phyloP scores from a whole-genome alignment of 1,284 basidiomycete genomes.

The Malassezia sympodialis region DNA sequence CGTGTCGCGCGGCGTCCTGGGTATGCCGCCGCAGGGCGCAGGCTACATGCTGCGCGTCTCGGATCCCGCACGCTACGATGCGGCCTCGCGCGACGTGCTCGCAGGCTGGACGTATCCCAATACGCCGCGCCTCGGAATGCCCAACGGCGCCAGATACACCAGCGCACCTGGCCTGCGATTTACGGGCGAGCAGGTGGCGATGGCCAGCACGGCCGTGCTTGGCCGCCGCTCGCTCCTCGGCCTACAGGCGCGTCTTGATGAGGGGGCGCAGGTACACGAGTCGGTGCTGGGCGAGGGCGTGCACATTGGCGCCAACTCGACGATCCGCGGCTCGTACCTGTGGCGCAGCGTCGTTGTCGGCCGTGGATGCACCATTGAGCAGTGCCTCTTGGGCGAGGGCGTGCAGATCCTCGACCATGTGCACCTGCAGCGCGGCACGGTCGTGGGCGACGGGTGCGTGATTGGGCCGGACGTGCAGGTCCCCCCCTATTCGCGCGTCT shows the following conservation, averaged over 20 bases:
- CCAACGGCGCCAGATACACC: constrained; percentile 53
- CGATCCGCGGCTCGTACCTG: constrained; percentile 30
- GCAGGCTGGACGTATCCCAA: constrained; percentile 87
- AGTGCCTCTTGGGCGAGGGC: constrained; percentile 58
- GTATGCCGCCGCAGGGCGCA: constrained; percentile 70
- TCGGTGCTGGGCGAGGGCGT: constrained; percentile 71
- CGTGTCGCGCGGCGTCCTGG: constrained; percentile 28
- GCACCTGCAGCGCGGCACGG: constrained; percentile 52
- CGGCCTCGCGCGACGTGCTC: constrained; percentile 65
- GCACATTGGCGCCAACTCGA: constrained; percentile 53
- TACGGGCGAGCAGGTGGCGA: constrained; percentile 25
- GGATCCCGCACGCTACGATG: constrained; percentile 37
- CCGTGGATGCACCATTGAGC: constrained; percentile 62
- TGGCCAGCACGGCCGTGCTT: constrained; percentile 25
- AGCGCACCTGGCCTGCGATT: constrained; percentile 23
- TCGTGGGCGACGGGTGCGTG: constrained; percentile 43
- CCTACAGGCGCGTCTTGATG: constrained; percentile 42
- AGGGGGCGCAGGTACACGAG: constrained; percentile 57
- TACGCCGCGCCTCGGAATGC: constrained; percentile 83
- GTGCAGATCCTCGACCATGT: constrained; percentile 63
- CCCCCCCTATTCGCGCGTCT: constrained; percentile 64
- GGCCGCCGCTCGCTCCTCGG: constrained; percentile 29
- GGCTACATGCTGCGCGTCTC: constrained; percentile 39
- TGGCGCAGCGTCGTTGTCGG: constrained; percentile 51
- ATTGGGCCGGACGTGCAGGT: constrained; percentile 54